phyloP scores from a whole-genome alignment of 176 grass and related monocot genomes.

The Lolium multiflorum region DNA sequence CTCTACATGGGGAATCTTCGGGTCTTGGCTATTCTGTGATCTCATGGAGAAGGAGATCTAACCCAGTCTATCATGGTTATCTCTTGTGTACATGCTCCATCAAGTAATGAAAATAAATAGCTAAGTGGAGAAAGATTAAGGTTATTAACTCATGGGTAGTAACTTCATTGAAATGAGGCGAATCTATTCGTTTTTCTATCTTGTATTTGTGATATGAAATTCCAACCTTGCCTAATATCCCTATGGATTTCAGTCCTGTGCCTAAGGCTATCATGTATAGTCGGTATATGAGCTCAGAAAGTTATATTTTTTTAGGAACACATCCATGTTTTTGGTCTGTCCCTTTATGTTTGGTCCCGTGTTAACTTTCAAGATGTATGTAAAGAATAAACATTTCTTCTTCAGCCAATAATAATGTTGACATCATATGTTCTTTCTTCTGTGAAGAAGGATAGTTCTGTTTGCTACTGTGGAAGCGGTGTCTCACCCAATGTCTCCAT shows the following conservation, averaged over 20 bases:
- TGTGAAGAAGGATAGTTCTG: neutral
- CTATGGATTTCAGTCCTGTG: neutral
- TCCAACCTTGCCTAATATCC: conserved; percentile 11
- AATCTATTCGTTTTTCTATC: neutral
- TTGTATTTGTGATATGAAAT: neutral
- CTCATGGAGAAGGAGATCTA: conserved; percentile 26
- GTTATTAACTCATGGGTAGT: conserved; percentile 8
- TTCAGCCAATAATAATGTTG: conserved; percentile 17
- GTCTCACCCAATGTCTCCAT: neutral
- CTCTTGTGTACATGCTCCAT: neutral
- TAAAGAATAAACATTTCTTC: neutral
- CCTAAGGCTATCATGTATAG: neutral
- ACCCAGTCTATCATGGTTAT: neutral
- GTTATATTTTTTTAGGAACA: neutral
- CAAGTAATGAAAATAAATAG: neutral
- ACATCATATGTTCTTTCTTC: neutral
- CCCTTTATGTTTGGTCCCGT: conserved; percentile 8
- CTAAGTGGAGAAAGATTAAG: conserved; percentile 2
- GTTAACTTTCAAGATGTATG: neutral
- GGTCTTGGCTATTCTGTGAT: neutral
- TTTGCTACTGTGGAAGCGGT: conserved; percentile 15
- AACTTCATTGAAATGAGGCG: neutral
- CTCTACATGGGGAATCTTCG: conserved; percentile 2
- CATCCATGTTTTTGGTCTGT: neutral
- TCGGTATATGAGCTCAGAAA: conserved; percentile 4